A percentile compares a stretch with the other conserved stretches of the same genome.
Evolutionary conservation across 805 yeast genomes (phyloP).

Genomic region (Kluyveromyces lactis): DNA sequence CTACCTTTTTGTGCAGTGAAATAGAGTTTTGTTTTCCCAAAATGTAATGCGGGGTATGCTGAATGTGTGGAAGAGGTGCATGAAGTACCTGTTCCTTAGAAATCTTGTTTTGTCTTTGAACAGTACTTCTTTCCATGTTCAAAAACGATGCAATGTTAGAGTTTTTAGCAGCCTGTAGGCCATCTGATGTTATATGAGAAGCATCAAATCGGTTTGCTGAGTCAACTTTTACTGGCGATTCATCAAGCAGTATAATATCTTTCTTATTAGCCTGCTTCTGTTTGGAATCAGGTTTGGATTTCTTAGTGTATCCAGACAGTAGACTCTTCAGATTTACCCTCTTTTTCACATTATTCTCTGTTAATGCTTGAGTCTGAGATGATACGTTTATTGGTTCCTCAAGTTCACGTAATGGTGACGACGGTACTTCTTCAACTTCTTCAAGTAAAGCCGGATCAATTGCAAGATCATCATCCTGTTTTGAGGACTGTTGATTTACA

Average conservation of each 20-base stretch:
- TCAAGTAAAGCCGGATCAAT: slow-evolving; percentile 1
- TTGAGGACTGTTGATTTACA: neutral
- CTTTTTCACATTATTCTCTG: neutral
- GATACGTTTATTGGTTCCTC: neutral
- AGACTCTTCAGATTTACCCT: slow-evolving; percentile 1
- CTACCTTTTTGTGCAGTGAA: slow-evolving; percentile 1
- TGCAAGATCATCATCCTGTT: neutral
- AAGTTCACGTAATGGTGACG: neutral
- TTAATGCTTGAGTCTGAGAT: neutral
- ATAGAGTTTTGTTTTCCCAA: neutral
- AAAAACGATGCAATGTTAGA: slow-evolving; percentile 4
- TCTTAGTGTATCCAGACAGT: slow-evolving; percentile 4
- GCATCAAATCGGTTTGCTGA: neutral
- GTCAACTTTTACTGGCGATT: neutral
- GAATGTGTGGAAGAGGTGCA: slow-evolving; percentile 16
- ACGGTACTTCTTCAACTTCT: neutral
- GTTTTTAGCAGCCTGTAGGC: neutral
- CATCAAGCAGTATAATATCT: slow-evolving; percentile 1
- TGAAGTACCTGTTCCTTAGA: slow-evolving; percentile 13
- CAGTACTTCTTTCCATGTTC: neutral
- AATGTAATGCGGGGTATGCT: slow-evolving; percentile 11
- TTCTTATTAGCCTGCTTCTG: neutral
- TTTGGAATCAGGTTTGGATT: neutral
- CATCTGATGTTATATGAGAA: neutral
- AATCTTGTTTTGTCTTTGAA: slow-evolving; percentile 2